These are phyloP conservation scores for Endocalyx cinctus DNA, from an alignment of 2,329 filamentous ascomycete genomes.

Conservation along the genomic window DNA sequence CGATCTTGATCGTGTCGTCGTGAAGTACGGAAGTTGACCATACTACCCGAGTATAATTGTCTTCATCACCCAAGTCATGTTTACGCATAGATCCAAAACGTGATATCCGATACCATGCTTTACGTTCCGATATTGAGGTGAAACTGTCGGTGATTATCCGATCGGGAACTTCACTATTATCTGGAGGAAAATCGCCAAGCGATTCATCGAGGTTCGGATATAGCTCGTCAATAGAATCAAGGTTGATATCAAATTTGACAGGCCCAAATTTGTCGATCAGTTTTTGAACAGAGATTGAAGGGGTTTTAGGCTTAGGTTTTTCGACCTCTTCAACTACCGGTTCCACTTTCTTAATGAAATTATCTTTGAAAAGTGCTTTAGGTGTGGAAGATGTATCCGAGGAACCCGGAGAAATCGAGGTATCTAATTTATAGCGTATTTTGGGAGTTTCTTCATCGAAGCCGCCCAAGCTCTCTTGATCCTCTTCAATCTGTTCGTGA, in stretches of 20 bases:
- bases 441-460: conserved; percentile 29
- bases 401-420: conserved; percentile 2
- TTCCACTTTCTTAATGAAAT: not conserved
- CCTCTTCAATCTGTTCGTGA: conserved; percentile 5
- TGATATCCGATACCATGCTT: conserved; percentile 61
- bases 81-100: conserved; percentile 54
- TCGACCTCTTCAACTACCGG: conserved; percentile 1
- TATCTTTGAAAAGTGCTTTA: conserved; percentile 8
- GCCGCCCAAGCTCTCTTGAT: conserved; percentile 4
- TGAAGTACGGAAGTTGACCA: conserved; percentile 55
- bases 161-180: conserved; percentile 36
- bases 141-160: conserved; percentile 49
- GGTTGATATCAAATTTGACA: conserved; percentile 17
- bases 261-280: conserved; percentile 25
- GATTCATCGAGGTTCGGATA: conserved; percentile 24
- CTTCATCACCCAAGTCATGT: conserved; percentile 52
- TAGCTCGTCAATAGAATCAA: conserved; percentile 21
- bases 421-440: not conserved
- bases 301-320: not conserved
- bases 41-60: conserved; percentile 54
- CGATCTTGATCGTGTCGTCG: conserved; percentile 50
- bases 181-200: conserved; percentile 1
- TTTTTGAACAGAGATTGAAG: conserved; percentile 11
- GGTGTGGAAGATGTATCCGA: conserved; percentile 15
- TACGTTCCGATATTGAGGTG: conserved; percentile 51